phyloP scores from a whole-genome alignment of 768 basidiomycete genomes.

The Hypsizygus marmoreus region DNA sequence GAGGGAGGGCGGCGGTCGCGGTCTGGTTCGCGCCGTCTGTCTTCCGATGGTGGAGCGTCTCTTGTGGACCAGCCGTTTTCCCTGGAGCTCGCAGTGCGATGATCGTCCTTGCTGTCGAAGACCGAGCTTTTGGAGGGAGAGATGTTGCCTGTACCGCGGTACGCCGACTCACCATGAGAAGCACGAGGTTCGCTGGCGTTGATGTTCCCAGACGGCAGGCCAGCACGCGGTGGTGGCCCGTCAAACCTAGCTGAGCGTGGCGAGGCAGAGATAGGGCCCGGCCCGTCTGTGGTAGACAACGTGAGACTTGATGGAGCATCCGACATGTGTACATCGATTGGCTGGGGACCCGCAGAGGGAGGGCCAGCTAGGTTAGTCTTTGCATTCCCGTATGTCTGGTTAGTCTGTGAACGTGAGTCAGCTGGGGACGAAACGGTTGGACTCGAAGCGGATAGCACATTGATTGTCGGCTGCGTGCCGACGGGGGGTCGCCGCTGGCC shows the following conservation, averaged over 20 bases:
- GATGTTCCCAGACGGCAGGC: conserved; percentile 8
- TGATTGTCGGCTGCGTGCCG: conserved; percentile 26
- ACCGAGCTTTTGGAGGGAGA: conserved; percentile 23
- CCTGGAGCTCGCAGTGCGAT: conserved; percentile 17
- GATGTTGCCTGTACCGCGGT: conserved; percentile 21
- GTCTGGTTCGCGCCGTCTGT: conserved; percentile 31
- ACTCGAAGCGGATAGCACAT: conserved; percentile 32
- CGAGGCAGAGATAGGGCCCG: conserved; percentile 10
- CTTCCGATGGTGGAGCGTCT: conserved; percentile 26
- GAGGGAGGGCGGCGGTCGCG: conserved; percentile 22
- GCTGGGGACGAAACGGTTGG: conserved; percentile 10
- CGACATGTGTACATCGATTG: conserved; percentile 16
- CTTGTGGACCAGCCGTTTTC: conserved; percentile 30
- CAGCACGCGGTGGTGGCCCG: conserved; percentile 7
- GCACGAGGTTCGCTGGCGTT: conserved; percentile 15
- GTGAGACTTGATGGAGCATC: conserved; percentile 10
- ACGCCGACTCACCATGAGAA: conserved; percentile 30
- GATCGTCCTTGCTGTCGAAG: conserved; percentile 30
- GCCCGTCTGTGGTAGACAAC: conserved; percentile 11
- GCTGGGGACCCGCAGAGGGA: conserved; percentile 14
- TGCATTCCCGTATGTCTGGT: conserved; percentile 20
- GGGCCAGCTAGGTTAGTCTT: conserved; percentile 20
- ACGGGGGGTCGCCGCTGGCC: conserved; percentile 20
- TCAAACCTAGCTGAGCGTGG: conserved; percentile 16
- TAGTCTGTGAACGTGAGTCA: conserved; percentile 21